These are phyloP conservation scores for Saturnispora ahearnii DNA, from an alignment of 805 yeast species.

Conservation along the genomic window DNA sequence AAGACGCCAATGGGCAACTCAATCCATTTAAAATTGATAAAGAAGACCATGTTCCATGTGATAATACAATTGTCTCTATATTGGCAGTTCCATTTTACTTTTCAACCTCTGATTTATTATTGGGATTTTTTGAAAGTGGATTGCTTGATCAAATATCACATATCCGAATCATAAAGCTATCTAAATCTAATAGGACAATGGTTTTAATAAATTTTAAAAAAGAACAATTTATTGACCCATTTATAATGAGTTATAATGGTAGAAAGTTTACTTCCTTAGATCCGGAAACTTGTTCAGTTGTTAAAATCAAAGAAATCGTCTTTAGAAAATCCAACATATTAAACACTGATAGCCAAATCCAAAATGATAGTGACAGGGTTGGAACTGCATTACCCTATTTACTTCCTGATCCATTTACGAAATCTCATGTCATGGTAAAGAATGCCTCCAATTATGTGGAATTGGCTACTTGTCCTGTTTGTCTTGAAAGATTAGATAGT, in stretches of 20 bases:
- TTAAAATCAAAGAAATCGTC: constrained; percentile 54
- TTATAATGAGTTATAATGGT: constrained; percentile 62
- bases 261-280: constrained; percentile 77
- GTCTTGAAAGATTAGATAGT: constrained; percentile 81
- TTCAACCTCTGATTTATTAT: constrained; percentile 68
- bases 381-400: constrained; percentile 49
- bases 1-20: constrained; percentile 35
- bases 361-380: constrained; percentile 6
- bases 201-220: constrained; percentile 67
- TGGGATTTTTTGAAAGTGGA: constrained; percentile 65
- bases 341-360: constrained; percentile 12
- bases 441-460: constrained; percentile 35
- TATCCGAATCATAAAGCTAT: constrained; percentile 61
- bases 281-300: constrained; percentile 74
- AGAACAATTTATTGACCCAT: constrained; percentile 46
- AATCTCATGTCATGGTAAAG: background rate
- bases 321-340: constrained; percentile 27
- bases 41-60: constrained; percentile 28
- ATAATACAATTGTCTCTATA: constrained; percentile 64
- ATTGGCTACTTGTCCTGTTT: constrained; percentile 88
- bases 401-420: constrained; percentile 65
- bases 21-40: constrained; percentile 14
- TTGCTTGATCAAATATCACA: constrained; percentile 52
- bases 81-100: constrained; percentile 84
- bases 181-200: constrained; percentile 59